Evolutionary conservation across 495 filamentous ascomycete genomes (phyloP).

Genomic region (Penicillium roqueforti): DNA sequence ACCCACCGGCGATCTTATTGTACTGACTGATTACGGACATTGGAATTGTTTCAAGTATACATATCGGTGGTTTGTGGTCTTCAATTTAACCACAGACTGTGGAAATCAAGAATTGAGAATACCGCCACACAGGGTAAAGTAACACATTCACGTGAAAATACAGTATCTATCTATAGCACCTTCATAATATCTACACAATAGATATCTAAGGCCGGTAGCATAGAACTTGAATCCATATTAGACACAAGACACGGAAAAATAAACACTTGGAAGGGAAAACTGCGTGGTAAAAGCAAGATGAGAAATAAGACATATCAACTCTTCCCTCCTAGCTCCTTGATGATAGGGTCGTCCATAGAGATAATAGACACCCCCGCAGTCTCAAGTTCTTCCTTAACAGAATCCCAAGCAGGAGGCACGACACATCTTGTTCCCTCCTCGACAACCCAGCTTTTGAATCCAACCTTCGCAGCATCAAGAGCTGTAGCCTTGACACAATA

Average conservation of each 20-base stretch:
- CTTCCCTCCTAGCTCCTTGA: constrained; percentile 37
- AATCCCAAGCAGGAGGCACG: constrained; percentile 54
- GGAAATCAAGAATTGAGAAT: neutral
- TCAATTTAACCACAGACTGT: neutral
- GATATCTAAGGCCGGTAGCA: neutral
- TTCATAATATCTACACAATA: neutral
- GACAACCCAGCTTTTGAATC: constrained; percentile 72
- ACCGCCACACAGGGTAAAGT: neutral
- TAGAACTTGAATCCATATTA: neutral
- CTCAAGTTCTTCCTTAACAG: constrained; percentile 52
- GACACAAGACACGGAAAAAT: neutral
- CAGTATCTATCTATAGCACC: neutral
- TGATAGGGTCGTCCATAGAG: constrained; percentile 41
- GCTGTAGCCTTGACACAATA: constrained; percentile 85
- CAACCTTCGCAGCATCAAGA: constrained; percentile 67
- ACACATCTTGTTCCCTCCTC: constrained; percentile 75
- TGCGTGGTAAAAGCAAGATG: neutral
- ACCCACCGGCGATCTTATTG: constrained; percentile 6
- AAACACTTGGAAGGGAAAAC: neutral
- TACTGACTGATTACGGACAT: neutral
- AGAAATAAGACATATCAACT: neutral
- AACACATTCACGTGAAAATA: neutral
- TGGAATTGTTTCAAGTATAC: neutral
- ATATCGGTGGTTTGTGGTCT: neutral
- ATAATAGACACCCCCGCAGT: constrained; percentile 52